phyloP scores from a whole-genome alignment of 176 grass and related monocot genomes.

The Thinopyrum elongatum region DNA sequence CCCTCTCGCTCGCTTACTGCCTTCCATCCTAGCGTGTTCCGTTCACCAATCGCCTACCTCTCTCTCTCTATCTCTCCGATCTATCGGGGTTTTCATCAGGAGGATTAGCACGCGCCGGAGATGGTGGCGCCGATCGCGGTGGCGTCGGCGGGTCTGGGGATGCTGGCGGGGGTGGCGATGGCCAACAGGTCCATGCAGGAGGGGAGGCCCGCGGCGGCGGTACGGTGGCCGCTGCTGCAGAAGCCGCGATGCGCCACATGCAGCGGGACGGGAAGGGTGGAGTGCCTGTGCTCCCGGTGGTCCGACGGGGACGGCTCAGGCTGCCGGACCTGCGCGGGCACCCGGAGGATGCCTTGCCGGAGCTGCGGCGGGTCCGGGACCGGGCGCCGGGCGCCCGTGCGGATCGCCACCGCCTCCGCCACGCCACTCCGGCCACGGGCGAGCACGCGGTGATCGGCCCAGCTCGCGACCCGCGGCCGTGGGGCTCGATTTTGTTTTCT shows the following conservation, averaged over 20 bases:
- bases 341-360: constrained; percentile 56
- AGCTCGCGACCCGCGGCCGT: neutral
- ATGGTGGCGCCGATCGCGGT: constrained; percentile 71
- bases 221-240: constrained; percentile 19
- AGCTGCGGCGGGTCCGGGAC: constrained; percentile 82
- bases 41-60: neutral
- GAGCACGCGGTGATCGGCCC: neutral
- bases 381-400: constrained; percentile 51
- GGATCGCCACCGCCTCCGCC: constrained; percentile 19
- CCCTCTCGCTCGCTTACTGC: neutral
- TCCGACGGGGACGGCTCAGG: constrained; percentile 64
- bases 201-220: neutral
- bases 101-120: neutral
- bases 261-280: constrained; percentile 63
- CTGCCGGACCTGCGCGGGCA: constrained; percentile 72
- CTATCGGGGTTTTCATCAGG: neutral
- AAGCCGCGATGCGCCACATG: constrained; percentile 67
- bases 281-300: constrained; percentile 79
- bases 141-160: constrained; percentile 81
- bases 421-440: neutral
- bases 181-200: constrained; percentile 56
- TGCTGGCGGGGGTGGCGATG: constrained; percentile 72
- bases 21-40: neutral
- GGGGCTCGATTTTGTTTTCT: neutral
- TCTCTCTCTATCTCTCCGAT: neutral